phyloP scores from a whole-genome alignment of 805 yeast species.

The Candida bentonensis region DNA sequence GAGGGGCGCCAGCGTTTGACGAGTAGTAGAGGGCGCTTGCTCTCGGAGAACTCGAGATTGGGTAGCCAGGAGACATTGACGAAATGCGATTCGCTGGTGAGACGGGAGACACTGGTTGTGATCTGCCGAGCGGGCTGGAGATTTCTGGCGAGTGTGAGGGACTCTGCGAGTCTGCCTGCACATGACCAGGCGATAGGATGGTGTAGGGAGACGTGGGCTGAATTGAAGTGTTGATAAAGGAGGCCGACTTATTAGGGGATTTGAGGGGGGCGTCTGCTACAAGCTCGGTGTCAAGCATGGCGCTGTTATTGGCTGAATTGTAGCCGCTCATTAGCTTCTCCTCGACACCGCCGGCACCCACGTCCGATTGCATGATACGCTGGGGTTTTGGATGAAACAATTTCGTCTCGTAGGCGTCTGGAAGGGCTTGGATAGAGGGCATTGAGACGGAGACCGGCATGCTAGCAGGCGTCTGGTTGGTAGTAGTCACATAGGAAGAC shows the following conservation, averaged over 20 bases:
- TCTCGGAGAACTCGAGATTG: too few relatives aligned
- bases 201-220: not conserved
- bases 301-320: not conserved
- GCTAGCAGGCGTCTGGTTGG: too few relatives aligned
- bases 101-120: too few relatives aligned
- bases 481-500: too few relatives aligned
- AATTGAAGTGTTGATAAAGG: not conserved
- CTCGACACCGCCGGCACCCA: not conserved
- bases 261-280: not conserved
- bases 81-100: too few relatives aligned
- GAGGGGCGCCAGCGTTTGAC: too few relatives aligned
- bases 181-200: not conserved
- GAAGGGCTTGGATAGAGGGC: too few relatives aligned
- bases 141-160: not conserved
- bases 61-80: too few relatives aligned
- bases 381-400: constrained; percentile 1
- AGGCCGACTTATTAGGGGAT: not conserved
- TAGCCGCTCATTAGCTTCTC: not conserved
- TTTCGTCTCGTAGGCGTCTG: too few relatives aligned
- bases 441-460: too few relatives aligned
- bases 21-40: too few relatives aligned
- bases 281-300: not conserved
- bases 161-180: not conserved
- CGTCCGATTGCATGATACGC: not conserved
- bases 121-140: not conserved